Conservation (phyloP, 805 yeast genomes). For the Lipomyces starkeyi region DNA sequence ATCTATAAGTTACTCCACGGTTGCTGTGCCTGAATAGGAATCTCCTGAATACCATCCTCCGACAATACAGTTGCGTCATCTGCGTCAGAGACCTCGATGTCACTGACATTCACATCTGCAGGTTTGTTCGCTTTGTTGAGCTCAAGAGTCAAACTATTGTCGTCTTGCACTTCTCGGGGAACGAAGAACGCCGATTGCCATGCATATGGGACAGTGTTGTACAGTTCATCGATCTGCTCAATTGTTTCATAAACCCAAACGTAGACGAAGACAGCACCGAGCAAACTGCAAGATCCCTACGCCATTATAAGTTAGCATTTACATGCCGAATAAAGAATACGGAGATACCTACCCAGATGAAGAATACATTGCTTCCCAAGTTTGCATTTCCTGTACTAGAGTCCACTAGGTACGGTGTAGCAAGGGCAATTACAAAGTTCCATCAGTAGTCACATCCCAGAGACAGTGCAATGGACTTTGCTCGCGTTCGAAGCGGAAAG, state of each 20-base stretch:
- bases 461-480: constrained; percentile 29
- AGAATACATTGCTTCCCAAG: constrained; percentile 31
- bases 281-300: constrained; percentile 54
- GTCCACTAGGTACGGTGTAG: constrained; percentile 42
- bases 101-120: not conserved
- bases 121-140: not conserved
- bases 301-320: not conserved
- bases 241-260: constrained; percentile 80
- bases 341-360: constrained; percentile 24
- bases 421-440: constrained; percentile 46
- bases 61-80: not conserved
- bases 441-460: constrained; percentile 27
- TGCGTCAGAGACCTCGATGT: not conserved
- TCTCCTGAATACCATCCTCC: not conserved
- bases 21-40: not conserved
- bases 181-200: constrained; percentile 24
- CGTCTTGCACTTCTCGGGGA: constrained; percentile 9
- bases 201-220: constrained; percentile 42
- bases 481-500: constrained; percentile 33
- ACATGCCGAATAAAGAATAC: not conserved
- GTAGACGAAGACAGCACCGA: constrained; percentile 67
- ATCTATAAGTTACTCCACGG: not conserved
- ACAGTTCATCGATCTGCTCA: constrained; percentile 80
- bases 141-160: not conserved
- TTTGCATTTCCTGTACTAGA: constrained; percentile 46